Evolutionary conservation across 441 rosid genomes (phyloP).

Genomic region (Sinapis alba): DNA sequence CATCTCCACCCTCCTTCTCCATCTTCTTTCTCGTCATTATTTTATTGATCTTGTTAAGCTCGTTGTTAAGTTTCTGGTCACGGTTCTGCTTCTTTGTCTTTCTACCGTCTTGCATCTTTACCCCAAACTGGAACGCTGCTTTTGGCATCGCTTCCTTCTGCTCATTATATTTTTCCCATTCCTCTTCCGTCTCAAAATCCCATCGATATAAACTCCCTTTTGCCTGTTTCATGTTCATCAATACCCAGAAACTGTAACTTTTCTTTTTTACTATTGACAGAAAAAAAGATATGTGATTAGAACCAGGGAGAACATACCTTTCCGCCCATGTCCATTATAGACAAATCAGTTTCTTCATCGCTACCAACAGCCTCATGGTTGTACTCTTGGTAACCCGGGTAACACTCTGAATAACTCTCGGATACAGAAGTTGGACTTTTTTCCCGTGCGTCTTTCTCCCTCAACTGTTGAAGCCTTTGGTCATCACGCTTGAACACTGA

Average conservation of each 20-base stretch:
- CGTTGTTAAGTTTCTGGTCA: slow-evolving; percentile 93
- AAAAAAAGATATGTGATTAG: background rate
- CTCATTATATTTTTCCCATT: slow-evolving; percentile 94
- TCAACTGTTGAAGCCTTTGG: slow-evolving; percentile 88
- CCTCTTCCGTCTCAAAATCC: slow-evolving; percentile 97
- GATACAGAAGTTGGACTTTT: slow-evolving; percentile 93
- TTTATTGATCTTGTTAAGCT: slow-evolving; percentile 86
- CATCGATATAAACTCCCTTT: slow-evolving; percentile 94
- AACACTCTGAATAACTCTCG: slow-evolving; percentile 97
- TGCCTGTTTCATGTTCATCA: slow-evolving; percentile 58
- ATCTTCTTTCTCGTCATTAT: slow-evolving; percentile 85
- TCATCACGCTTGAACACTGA: slow-evolving; percentile 98
- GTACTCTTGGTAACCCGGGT: slow-evolving; percentile 96
- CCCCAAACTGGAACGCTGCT: slow-evolving; percentile 97
- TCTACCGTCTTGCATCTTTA: slow-evolving; percentile 98
- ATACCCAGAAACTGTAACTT: background rate
- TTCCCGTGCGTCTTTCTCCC: slow-evolving; percentile 93
- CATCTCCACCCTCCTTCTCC: slow-evolving; percentile 64
- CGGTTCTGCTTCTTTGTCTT: slow-evolving; percentile 92
- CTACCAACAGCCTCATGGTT: slow-evolving; percentile 91
- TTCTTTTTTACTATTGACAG: background rate
- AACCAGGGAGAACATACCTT: slow-evolving; percentile 49
- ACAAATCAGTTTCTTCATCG: slow-evolving; percentile 89
- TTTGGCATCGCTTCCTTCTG: slow-evolving; percentile 99
- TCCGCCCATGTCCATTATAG: slow-evolving; percentile 99